Base-by-base conservation (phyloP, 441 rosid species). In the Erodium trifolium region DNA sequence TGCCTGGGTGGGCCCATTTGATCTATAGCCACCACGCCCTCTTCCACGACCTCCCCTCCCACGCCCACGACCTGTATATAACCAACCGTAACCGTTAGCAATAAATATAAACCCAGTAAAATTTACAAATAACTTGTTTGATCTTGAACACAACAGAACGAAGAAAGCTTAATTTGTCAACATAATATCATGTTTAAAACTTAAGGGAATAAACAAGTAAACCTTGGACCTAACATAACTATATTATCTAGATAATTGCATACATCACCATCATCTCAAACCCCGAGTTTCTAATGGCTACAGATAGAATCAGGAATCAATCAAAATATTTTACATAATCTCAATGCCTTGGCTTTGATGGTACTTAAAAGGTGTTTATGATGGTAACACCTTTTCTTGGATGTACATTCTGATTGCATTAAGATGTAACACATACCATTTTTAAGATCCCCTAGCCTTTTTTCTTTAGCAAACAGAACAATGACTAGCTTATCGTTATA, bases 11-110 rank as follows among this genome's bases (percentile, higher is more conserved):
- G 17, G 17, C 57, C 57, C 57, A 49, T 49, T 49, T 12, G 57
- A 49, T 49, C 57, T 49, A 49, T 49, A 49, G 14, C 57, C 57
- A 49, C 57, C 57, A 49, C 57, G 57, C 14, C 57, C 57, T 13
- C 57, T 49, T 49, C 57, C 57, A 13, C 57, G 57, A 49, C 57
- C 57, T 49, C 16, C 57, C 57, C 57, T 49, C 57, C 57, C 57
- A 49, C 57, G 57, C 5, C 57, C 16, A 49, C 57, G 57, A 13
- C 57, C 57, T 49, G 14, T 11, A 41, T 23, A 23, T 23, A 23
- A 23, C 27, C 27, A 49, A 13, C 14, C 14, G 13, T 4, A 4
- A 49, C 57, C 13, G 57, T 49, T n/a, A 49, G 47, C 47, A 2
- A 41, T 41, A 5, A 41, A 41, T 41, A 47, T 12, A 2, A 23